A percentile compares a stretch with the other conserved stretches of the same genome.
Conservation (phyloP, 2,329 filamentous ascomycete species). For the Alternaria tenuissima region DNA sequence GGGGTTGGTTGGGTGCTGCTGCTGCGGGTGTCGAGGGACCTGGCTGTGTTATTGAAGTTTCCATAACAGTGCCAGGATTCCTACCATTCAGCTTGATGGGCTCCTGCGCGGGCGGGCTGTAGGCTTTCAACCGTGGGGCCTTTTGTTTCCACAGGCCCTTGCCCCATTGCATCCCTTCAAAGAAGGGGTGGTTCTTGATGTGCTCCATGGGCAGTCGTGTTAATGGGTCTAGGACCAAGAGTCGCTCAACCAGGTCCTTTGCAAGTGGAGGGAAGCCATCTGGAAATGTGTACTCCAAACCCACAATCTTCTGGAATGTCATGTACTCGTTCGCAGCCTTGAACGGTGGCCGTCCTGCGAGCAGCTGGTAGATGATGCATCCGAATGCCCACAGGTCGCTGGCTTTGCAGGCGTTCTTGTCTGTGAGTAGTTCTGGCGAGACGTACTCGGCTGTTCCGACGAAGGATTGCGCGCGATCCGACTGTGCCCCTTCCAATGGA, state of each 20-base stretch:
- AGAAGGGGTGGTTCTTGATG: slow-evolving; percentile 96
- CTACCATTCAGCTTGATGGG: slow-evolving; percentile 62
- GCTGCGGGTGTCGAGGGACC: slow-evolving; percentile 37
- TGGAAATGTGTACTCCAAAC: slow-evolving; percentile 92
- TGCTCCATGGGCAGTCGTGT: slow-evolving; percentile 90
- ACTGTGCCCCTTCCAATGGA: slow-evolving; percentile 66
- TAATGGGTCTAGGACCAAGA: slow-evolving; percentile 87
- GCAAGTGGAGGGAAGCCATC: slow-evolving; percentile 85
- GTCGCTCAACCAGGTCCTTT: slow-evolving; percentile 86
- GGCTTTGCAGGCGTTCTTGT: slow-evolving; percentile 96
- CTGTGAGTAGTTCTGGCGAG: slow-evolving; percentile 93
- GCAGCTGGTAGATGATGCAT: slow-evolving; percentile 94
- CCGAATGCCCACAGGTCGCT: slow-evolving; percentile 99
- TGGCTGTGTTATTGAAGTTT: slow-evolving; percentile 30
- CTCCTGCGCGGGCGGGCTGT: slow-evolving; percentile 78
- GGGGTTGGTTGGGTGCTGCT: slow-evolving; percentile 25
- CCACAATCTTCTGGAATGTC: slow-evolving; percentile 98
- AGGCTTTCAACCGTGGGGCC: slow-evolving; percentile 84
- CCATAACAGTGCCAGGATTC: slow-evolving; percentile 15
- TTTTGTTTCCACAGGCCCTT: slow-evolving; percentile 87
- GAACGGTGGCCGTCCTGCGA: slow-evolving; percentile 96
- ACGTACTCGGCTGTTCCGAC: slow-evolving; percentile 98
- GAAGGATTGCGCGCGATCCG: slow-evolving; percentile 87
- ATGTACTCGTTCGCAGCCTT: slow-evolving; percentile 95
- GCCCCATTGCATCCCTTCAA: slow-evolving; percentile 85